A percentile compares a stretch with the other conserved stretches of the same genome.
Conservation (phyloP, 2,329 filamentous ascomycete genomes). For the Aspergillus jensenii region DNA sequence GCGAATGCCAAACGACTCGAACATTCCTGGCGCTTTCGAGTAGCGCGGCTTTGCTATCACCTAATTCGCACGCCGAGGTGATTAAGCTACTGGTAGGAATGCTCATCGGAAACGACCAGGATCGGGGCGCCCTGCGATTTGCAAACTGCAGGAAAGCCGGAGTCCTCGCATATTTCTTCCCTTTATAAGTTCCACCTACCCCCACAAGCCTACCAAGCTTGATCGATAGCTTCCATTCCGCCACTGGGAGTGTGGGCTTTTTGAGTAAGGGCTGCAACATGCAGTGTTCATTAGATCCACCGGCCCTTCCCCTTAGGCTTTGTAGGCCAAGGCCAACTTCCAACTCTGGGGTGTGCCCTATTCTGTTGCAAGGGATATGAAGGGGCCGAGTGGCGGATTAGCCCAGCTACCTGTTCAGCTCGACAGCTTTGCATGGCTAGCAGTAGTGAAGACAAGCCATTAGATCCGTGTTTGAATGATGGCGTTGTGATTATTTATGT, state of each 20-base stretch:
- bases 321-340: not conserved
- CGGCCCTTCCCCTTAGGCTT: not conserved
- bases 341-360: no score
- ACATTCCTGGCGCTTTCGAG: not conserved
- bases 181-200: not conserved
- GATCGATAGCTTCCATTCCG: conserved; percentile 1
- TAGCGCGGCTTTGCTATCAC: not conserved
- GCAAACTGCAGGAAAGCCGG: not conserved
- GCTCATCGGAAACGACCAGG: not conserved
- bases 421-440: not conserved
- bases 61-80: not conserved
- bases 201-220: not conserved
- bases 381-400: not conserved
- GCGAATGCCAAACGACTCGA: not conserved
- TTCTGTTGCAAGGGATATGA: not conserved
- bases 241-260: not conserved
- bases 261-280: not conserved
- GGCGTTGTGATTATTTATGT: not conserved
- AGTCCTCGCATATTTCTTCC: conserved; percentile 1
- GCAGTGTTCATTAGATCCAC: not conserved
- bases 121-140: not conserved
- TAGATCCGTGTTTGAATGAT: not conserved
- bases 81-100: not conserved
- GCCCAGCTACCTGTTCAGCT: not conserved
- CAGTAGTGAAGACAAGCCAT: not conserved